Evolutionary conservation across 139 green algal species (phyloP).

Genomic region (Volvox africanus): DNA sequence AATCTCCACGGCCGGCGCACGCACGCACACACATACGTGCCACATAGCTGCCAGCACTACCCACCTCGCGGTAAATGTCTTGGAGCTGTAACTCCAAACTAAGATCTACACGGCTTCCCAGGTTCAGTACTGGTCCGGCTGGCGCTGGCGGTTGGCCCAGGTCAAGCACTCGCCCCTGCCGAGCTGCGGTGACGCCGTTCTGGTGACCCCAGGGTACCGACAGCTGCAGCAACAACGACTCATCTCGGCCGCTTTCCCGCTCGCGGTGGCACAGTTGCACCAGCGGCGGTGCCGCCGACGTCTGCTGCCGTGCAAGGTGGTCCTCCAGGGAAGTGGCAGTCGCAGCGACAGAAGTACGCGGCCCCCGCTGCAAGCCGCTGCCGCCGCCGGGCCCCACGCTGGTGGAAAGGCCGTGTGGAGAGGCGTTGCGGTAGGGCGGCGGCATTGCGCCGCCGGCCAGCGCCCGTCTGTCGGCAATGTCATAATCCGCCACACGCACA

Average conservation of each 20-base stretch:
- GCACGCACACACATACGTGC: background rate
- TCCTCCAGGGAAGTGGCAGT: background rate
- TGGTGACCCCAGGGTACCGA: background rate
- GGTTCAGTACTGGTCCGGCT: background rate
- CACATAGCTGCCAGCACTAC: background rate
- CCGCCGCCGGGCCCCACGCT: background rate
- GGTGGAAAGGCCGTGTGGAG: background rate
- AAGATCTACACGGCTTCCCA: background rate
- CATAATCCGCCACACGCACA: background rate
- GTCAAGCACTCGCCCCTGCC: background rate
- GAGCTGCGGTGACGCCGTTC: too few relatives aligned
- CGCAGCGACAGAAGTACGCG: background rate
- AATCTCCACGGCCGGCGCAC: too few relatives aligned
- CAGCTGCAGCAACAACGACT: background rate
- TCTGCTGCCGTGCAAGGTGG: background rate
- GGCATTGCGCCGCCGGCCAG: background rate
- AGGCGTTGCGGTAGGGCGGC: background rate
- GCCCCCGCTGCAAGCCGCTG: background rate
- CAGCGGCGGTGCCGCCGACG: background rate
- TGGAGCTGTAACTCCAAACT: conserved; percentile 7
- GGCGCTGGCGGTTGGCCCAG: background rate
- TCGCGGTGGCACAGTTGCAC: background rate
- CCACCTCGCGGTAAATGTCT: conserved; percentile 19
- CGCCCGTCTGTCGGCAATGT: background rate
- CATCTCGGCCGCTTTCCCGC: background rate